Percentiles rank a stretch among this genome's conserved stretches.
phyloP scores from a whole-genome alignment of 805 yeast species.

The Wickerhamomyces rabaulensis region DNA sequence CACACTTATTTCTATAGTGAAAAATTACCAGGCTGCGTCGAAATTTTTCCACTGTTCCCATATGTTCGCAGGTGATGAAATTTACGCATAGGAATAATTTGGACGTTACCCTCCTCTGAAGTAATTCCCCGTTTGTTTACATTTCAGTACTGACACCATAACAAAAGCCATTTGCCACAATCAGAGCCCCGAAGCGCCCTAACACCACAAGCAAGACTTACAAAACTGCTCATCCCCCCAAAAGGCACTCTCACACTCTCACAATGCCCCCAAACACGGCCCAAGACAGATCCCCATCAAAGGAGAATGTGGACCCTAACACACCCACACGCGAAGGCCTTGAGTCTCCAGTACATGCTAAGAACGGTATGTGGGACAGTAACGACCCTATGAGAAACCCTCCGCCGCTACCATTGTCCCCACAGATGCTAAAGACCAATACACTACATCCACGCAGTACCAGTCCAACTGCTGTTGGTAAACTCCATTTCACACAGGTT shows the following conservation, averaged over 20 bases:
- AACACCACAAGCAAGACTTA: too few species aligned
- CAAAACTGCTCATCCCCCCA: neutral
- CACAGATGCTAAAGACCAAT: conserved; percentile 29
- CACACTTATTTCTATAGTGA: conserved; percentile 10
- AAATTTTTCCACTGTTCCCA: conserved; percentile 15
- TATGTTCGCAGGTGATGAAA: conserved; percentile 21
- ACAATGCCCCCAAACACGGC: neutral
- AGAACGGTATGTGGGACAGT: conserved; percentile 31
- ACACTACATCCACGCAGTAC: conserved; percentile 11
- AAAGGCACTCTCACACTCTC: neutral
- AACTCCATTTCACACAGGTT: conserved; percentile 15
- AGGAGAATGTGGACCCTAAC: conserved; percentile 15
- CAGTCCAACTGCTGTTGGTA: conserved; percentile 18
- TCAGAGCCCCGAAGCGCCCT: too few species aligned
- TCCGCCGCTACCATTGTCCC: conserved; percentile 36
- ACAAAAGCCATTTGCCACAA: neutral
- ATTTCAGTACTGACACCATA: neutral
- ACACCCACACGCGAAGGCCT: conserved; percentile 11
- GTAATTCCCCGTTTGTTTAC: conserved; percentile 10
- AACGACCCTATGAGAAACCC: conserved; percentile 35
- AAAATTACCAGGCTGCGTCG: conserved; percentile 19
- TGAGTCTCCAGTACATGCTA: conserved; percentile 15
- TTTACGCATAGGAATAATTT: conserved; percentile 9
- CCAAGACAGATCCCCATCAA: neutral
- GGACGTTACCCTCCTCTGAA: neutral